Base-by-base conservation (phyloP, 2,329 filamentous ascomycete genomes). In the Sclerotinia subarctica region DNA sequence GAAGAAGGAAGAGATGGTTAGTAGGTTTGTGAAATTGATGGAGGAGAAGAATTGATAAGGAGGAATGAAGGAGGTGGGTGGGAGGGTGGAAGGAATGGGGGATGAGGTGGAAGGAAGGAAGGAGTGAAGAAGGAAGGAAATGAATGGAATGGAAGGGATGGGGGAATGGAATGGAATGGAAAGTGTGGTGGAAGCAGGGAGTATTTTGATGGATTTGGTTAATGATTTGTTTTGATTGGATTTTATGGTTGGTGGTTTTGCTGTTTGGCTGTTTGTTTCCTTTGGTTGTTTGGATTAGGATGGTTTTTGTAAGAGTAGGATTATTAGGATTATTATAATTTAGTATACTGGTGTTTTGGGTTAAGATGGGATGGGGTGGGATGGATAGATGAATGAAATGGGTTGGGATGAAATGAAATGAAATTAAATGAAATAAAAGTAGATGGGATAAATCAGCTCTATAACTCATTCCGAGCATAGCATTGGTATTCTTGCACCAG, bases 11-110 rank as follows among this genome's bases (percentile, higher is more conserved):
- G 91, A 93, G 73, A 88, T 98, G 80, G 83, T 99, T 19, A 86
- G 85, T 46, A 85, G 85, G 29, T 92, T 98, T 75, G 85, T 98
- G 10, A 80, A 81, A 3, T 80, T 98, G 52, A 94, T 97, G 82
- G 90, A 94, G 72, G 81, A 84, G 67, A 87, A 86, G 64, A 81
- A n/a, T n/a, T n/a, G n/a, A n/a, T n/a, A n/a, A n/a, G n/a, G n/a
- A n/a, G n/a, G n/a, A n/a, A n/a, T n/a, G n/a, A n/a, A n/a, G n/a
- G n/a, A 88, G 26, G 77, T 59, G 13, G 47, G 19, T 10, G 68
- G 56, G 66, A 42, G 68, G 19, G 51, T 67, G 29, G 60, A 67
- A 38, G 70, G 44, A 70, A 68, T 5, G 5, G 38, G 38, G 29
- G 19, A 38, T 5, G 19, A 24, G n/a, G 21, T 10, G 64, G 63